A percentile compares a stretch with the other conserved stretches of the same genome.
phyloP scores from a whole-genome alignment of 23 red algal species.

The Cyanidiococcus yangmingshanensis region DNA sequence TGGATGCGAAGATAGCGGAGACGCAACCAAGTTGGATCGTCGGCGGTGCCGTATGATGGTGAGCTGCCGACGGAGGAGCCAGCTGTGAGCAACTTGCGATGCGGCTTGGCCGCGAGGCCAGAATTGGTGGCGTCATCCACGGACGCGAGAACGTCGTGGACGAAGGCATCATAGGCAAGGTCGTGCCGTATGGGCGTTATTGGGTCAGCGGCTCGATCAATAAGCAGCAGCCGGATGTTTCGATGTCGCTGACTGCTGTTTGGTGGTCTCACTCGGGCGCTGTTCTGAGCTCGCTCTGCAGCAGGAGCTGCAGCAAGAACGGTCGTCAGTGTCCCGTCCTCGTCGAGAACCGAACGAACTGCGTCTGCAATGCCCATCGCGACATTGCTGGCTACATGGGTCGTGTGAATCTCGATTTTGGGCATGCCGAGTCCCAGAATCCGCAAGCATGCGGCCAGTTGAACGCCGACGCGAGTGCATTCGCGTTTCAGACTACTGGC shows the following conservation, averaged over 20 bases:
- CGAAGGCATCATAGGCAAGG: background rate
- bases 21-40: slow-evolving; percentile 13
- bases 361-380: slow-evolving; percentile 10
- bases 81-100: background rate
- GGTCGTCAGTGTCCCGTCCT: background rate
- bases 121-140: background rate
- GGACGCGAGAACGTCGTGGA: background rate
- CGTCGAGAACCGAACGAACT: background rate
- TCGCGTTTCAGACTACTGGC: background rate
- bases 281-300: background rate
- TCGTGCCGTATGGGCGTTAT: background rate
- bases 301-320: background rate
- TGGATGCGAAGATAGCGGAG: slow-evolving; percentile 7
- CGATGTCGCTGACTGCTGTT: background rate
- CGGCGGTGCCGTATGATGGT: background rate
- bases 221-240: background rate
- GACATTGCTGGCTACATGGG: background rate
- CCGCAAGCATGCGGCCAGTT: background rate
- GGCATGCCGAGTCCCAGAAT: background rate
- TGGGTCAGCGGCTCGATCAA: slow-evolving; percentile 2
- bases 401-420: slow-evolving; percentile 7
- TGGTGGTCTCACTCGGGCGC: background rate
- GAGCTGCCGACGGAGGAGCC: background rate
- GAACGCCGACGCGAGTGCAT: background rate
- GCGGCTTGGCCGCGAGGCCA: background rate